Evolutionary conservation across 805 yeast genomes (phyloP).

Genomic region (Starmerella etchellsii): DNA sequence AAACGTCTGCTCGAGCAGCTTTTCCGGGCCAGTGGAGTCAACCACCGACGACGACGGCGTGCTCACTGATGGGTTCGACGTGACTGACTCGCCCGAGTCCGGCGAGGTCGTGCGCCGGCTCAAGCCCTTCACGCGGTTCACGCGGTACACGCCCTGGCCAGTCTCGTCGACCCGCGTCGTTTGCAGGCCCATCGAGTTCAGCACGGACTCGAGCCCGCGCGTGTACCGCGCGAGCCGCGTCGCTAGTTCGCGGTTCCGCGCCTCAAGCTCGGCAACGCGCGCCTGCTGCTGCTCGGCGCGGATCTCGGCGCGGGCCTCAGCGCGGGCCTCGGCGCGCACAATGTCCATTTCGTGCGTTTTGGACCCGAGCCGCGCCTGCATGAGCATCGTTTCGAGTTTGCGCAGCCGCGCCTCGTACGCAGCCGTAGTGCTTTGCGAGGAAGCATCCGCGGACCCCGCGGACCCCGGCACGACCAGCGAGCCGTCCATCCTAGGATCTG

Average conservation of each 20-base stretch:
- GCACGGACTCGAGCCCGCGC: conserved; percentile 37
- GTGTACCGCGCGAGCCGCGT: conserved; percentile 9
- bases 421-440: neutral
- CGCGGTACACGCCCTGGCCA: conserved; percentile 17
- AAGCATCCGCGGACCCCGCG: neutral
- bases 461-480: too few relatives aligned
- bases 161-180: conserved; percentile 25
- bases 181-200: conserved; percentile 69
- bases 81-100: neutral
- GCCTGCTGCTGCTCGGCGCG: conserved; percentile 10
- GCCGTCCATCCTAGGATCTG: neutral
- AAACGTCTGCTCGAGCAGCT: conserved; percentile 24
- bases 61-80: neutral
- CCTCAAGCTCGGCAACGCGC: conserved; percentile 10
- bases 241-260: conserved; percentile 6
- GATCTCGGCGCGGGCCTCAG: conserved; percentile 16
- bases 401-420: conserved; percentile 58
- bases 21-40: conserved; percentile 22
- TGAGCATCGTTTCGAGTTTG: conserved; percentile 33
- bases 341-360: conserved; percentile 15
- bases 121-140: conserved; percentile 49
- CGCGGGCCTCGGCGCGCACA: conserved; percentile 16
- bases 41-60: neutral
- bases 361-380: conserved; percentile 13
- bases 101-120: conserved; percentile 4